A percentile compares a stretch with the other conserved stretches of the same genome.
These are phyloP conservation scores for Endogone sp. DNA, from an alignment of 192 early-diverging fungal genomes.

Conservation along the genomic window DNA sequence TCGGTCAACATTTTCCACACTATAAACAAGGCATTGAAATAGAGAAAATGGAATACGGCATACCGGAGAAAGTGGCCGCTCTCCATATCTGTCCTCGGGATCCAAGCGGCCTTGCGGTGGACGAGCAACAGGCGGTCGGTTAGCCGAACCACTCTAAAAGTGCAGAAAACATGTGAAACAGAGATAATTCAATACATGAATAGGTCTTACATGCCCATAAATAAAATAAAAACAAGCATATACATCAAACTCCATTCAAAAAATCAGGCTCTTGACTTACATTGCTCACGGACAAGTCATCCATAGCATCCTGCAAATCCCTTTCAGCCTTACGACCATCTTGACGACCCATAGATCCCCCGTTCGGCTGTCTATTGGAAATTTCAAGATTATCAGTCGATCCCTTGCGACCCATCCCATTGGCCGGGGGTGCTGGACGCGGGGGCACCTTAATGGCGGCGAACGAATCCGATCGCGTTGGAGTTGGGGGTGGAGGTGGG, in stretches of 20 bases:
- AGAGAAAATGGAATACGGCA: not conserved
- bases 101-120: not conserved
- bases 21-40: not conserved
- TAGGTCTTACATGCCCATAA: too few species aligned
- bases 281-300: constrained; percentile 23
- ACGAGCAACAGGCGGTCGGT: not conserved
- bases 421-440: constrained; percentile 27
- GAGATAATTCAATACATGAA: too few species aligned
- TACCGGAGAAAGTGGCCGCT: not conserved
- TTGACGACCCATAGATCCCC: not conserved
- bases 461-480: constrained; percentile 23
- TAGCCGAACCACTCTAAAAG: not conserved
- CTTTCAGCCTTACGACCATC: not conserved
- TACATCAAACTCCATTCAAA: too few species aligned
- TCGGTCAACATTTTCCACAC: not conserved
- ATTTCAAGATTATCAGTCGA: not conserved
- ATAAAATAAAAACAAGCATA: too few species aligned
- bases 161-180: too few species aligned
- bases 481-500: constrained; percentile 23
- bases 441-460: constrained; percentile 22
- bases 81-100: not conserved
- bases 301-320: constrained; percentile 28
- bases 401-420: not conserved
- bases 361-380: not conserved
- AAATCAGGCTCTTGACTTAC: not conserved